Evolutionary conservation across 1,139 yeast genomes (phyloP), one percentile per base, ranked within the genome.

Genomic region (Geotrichum citri-aurantii): DNA sequence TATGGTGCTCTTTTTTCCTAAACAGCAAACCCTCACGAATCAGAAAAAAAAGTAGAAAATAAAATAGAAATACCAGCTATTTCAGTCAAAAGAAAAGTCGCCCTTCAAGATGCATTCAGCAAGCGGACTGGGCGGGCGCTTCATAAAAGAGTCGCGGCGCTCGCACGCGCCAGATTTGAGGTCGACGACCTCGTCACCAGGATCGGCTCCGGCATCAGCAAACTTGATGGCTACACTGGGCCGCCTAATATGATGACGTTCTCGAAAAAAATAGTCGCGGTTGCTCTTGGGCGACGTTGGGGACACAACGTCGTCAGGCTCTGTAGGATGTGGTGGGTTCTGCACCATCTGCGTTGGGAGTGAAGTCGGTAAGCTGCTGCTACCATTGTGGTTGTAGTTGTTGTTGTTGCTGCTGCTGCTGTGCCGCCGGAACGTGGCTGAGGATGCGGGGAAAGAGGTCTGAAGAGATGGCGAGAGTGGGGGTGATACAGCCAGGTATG

Each of bases 31-130:
- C n/a, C n/a, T n/a, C n/a, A n/a, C n/a, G n/a, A n/a, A n/a, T n/a
- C n/a, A n/a, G n/a, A n/a, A n/a, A n/a, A n/a, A n/a, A n/a, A n/a
- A n/a, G n/a, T n/a, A n/a, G n/a, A n/a, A n/a, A n/a, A n/a, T n/a
- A n/a, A n/a, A n/a, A n/a, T n/a, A n/a, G n/a, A n/a, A n/a, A n/a
- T n/a, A n/a, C n/a, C n/a, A n/a, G n/a, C n/a, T n/a, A n/a, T n/a
- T n/a, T 54, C 37, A 54, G 44, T 54, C 57, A 48, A 57, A 57
- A 10, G 57, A 49, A 53, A 67, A 64, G 42, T 70, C 72, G 23
- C 73, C 73, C 59, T 69, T 69, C 53, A 70, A 63, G 48, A 70
- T 68, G 37, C 68, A 61, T 61, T 70, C 72, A 21, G 71, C 70
- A 31, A 68, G 65, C 8, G 70, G 69, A 40, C 70, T 63, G 3